Evolutionary conservation across 805 yeast species (phyloP).

Genomic region (Hanseniaspora clermontiae): DNA sequence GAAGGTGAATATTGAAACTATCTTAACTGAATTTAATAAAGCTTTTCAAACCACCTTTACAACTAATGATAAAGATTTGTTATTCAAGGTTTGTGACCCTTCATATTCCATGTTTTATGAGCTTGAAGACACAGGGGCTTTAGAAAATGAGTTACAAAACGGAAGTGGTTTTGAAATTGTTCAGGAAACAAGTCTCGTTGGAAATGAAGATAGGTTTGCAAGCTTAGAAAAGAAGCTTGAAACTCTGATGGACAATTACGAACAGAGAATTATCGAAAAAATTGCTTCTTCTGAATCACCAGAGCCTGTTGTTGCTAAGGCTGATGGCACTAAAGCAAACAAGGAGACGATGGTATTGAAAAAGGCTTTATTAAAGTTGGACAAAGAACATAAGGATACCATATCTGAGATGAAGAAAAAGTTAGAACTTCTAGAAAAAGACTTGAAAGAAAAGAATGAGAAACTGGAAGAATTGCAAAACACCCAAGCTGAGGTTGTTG

Average conservation of each 20-base stretch:
- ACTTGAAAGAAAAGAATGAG: not conserved
- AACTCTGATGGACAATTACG: not conserved
- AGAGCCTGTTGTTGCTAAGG: not conserved
- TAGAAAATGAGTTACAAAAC: not conserved
- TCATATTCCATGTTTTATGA: not conserved
- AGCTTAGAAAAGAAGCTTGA: slow-evolving; percentile 3
- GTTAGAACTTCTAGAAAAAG: not conserved
- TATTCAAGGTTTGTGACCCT: not conserved
- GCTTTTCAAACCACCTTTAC: not conserved
- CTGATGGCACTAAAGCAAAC: slow-evolving; percentile 16
- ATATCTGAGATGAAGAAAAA: not conserved
- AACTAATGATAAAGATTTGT: not conserved
- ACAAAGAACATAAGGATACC: slow-evolving; percentile 2
- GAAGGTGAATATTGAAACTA: not conserved
- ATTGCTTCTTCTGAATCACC: not conserved
- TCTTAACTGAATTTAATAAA: not conserved
- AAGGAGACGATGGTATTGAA: slow-evolving; percentile 35
- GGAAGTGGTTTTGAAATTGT: not conserved
- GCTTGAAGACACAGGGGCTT: not conserved
- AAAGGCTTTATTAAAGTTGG: slow-evolving; percentile 34
- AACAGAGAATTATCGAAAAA: not conserved
- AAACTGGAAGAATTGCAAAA: not conserved
- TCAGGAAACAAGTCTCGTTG: not conserved
- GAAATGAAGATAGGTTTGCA: not conserved
- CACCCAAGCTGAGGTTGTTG: not conserved